A percentile compares a stretch with the other conserved stretches of the same genome.
Conservation (phyloP, 345 rosid species). For the Eucalyptus leucophloia region DNA sequence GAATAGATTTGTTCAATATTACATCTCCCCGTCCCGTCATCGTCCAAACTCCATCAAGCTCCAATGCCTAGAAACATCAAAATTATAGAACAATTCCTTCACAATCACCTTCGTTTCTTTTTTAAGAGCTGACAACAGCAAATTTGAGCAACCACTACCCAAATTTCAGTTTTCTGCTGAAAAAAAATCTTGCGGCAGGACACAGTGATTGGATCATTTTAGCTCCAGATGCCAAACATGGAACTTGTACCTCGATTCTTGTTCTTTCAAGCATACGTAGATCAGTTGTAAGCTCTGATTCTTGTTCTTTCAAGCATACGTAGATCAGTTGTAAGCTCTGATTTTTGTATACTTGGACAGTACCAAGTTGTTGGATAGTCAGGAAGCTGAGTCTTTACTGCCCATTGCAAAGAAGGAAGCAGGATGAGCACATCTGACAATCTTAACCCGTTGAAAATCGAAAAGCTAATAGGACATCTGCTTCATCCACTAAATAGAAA, state of each 20-base stretch:
- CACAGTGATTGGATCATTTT: not conserved
- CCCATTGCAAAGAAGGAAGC: not conserved
- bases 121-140: not conserved
- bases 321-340: not conserved
- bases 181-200: not conserved
- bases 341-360: not conserved
- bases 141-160: not conserved
- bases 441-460: not conserved
- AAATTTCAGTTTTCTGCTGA: not conserved
- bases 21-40: not conserved
- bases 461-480: not conserved
- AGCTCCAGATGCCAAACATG: not conserved
- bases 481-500: not conserved
- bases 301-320: not conserved
- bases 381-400: not conserved
- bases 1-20: not conserved
- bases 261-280: not conserved
- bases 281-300: not conserved
- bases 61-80: not conserved
- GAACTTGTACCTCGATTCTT: not conserved
- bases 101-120: not conserved
- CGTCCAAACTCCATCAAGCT: not conserved
- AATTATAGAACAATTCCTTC: not conserved
- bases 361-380: not conserved
- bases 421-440: not conserved